Evolutionary conservation across 2,329 filamentous ascomycete species (phyloP).

Genomic region (Tolypocladium guangdongense): DNA sequence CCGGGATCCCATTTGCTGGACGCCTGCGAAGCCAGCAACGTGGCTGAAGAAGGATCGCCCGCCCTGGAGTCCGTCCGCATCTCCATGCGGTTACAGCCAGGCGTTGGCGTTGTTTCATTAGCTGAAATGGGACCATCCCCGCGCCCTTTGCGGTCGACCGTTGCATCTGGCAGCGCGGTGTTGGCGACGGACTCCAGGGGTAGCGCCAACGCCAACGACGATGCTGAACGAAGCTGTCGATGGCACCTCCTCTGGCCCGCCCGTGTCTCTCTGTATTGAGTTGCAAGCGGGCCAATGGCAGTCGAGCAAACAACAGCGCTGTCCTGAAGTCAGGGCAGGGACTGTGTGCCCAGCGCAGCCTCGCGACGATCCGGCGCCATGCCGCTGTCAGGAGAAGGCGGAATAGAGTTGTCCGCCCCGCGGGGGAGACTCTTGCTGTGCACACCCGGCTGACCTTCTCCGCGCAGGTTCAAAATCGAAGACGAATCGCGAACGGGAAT

Average conservation of each 20-base stretch:
- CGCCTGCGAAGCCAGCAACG: background rate
- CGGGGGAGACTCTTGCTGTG: background rate
- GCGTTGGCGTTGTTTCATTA: background rate
- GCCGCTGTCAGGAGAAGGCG: background rate
- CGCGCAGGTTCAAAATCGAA: constrained; percentile 41
- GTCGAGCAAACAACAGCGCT: background rate
- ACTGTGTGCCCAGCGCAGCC: background rate
- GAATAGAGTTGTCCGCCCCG: background rate
- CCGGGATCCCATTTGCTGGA: background rate
- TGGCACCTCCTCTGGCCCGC: background rate
- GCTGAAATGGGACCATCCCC: background rate
- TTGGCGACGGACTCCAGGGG: background rate
- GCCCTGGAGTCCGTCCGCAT: background rate
- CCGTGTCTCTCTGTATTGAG: background rate
- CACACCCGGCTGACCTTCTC: background rate
- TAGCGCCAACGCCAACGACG: background rate
- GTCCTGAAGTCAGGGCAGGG: background rate
- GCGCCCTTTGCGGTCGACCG: background rate
- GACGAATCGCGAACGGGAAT: constrained; percentile 31
- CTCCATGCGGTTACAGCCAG: background rate
- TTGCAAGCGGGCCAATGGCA: background rate
- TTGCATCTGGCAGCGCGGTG: background rate
- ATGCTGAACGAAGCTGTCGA: background rate
- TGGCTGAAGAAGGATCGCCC: background rate
- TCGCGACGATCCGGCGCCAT: background rate